These are phyloP conservation scores for Polytrichum formosum DNA, from an alignment of 225 moss, liverwort and hornwort species.

Conservation along the genomic window DNA sequence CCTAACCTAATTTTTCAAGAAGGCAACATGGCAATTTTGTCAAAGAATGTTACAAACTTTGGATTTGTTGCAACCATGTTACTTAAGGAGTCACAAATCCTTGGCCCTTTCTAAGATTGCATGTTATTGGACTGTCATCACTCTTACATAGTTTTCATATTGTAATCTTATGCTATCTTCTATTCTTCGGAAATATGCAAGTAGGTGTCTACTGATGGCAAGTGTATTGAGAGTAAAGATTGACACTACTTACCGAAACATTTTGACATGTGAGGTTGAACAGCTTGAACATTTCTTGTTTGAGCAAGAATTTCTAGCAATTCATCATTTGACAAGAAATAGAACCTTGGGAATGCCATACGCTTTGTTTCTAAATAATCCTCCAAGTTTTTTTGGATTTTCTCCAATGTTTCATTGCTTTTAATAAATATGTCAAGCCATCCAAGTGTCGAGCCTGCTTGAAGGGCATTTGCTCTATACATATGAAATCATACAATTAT, in stretches of 20 bases:
- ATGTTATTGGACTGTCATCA: too few species aligned
- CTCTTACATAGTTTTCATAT: too few species aligned
- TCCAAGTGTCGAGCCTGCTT: constrained; percentile 76
- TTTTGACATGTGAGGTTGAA: constrained; percentile 94
- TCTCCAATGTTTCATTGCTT: constrained; percentile 88
- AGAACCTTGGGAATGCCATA: constrained; percentile 98
- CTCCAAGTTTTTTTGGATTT: constrained; percentile 93
- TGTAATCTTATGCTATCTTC: too few species aligned
- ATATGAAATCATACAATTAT: not conserved
- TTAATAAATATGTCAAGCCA: constrained; percentile 82
- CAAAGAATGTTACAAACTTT: too few species aligned
- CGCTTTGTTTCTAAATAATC: constrained; percentile 94
- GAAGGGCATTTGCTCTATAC: constrained; percentile 86
- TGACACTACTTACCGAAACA: constrained; percentile 59
- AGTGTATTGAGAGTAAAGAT: too few species aligned
- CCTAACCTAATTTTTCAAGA: too few species aligned
- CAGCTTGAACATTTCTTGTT: constrained; percentile 91
- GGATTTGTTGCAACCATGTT: too few species aligned
- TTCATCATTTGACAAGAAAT: constrained; percentile 88
- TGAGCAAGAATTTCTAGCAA: constrained; percentile 89
- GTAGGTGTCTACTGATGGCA: too few species aligned
- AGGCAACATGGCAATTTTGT: too few species aligned
- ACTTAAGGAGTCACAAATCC: too few species aligned
- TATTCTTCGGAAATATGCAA: too few species aligned
- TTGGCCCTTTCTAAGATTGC: too few species aligned